Evolutionary conservation across 306 rosid species (phyloP).

Genomic region (Vigna trinervia): DNA sequence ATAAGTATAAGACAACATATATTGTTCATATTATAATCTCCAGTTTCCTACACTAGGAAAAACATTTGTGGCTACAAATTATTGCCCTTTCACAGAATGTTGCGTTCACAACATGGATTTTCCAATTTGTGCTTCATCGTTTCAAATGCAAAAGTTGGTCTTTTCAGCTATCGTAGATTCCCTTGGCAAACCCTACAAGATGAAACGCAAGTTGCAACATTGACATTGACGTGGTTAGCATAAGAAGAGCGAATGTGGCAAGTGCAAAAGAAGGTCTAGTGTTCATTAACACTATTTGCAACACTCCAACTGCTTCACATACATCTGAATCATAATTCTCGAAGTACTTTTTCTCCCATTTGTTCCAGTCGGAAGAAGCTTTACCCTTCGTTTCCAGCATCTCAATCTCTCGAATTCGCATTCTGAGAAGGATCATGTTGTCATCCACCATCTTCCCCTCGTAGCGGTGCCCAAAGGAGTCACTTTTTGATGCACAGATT

Average conservation of each 20-base stretch:
- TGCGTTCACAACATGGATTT: too few relatives aligned
- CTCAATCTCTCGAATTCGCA: conserved; percentile 58
- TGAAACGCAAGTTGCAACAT: conserved; percentile 39
- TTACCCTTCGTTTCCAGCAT: conserved; percentile 31
- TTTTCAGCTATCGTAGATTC: conserved; percentile 3
- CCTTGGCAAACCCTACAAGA: conserved; percentile 37
- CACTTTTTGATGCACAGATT: conserved; percentile 47
- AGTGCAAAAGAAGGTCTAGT: conserved; percentile 60
- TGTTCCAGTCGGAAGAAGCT: conserved; percentile 52
- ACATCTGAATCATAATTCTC: conserved; percentile 50
- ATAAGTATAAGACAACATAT: too few relatives aligned
- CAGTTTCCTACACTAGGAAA: too few relatives aligned
- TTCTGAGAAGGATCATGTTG: conserved; percentile 64
- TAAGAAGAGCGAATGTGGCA: conserved; percentile 40
- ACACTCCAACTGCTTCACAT: conserved; percentile 55
- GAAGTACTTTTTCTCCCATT: conserved; percentile 64
- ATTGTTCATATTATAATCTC: too few relatives aligned
- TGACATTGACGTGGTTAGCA: conserved; percentile 51
- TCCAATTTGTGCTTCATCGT: too few relatives aligned
- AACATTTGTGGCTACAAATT: too few relatives aligned
- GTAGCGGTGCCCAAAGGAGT: conserved; percentile 47
- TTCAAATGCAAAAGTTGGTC: too few relatives aligned
- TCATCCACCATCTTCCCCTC: conserved; percentile 64
- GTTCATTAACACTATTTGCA: conserved; percentile 61
- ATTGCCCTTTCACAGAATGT: too few relatives aligned